These are phyloP conservation scores for Didymella glomerata DNA, from an alignment of 2,329 filamentous ascomycete genomes.

Conservation along the genomic window DNA sequence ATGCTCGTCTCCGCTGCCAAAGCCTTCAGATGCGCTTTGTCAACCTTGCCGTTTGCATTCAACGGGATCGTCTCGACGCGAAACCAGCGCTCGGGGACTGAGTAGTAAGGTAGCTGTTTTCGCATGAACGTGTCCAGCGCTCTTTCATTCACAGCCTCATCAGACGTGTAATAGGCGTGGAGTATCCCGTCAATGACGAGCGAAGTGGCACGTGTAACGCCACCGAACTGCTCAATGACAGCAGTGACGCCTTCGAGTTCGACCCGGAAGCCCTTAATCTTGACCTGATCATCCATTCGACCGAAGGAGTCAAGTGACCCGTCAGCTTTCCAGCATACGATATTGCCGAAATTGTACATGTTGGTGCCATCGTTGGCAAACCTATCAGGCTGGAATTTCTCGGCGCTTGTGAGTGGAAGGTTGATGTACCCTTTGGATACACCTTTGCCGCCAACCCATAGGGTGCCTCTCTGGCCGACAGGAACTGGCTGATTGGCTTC, in stretches of 20 bases:
- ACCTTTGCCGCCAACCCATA: slow-evolving; percentile 66
- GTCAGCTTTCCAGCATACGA: slow-evolving; percentile 63
- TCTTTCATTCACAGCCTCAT: slow-evolving; percentile 34
- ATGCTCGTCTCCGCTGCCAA: slow-evolving; percentile 27
- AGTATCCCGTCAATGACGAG: slow-evolving; percentile 60
- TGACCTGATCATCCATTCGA: slow-evolving; percentile 67
- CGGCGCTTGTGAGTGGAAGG: slow-evolving; percentile 60
- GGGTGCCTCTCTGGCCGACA: slow-evolving; percentile 60
- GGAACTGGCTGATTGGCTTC: slow-evolving; percentile 56
- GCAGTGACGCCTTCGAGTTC: slow-evolving; percentile 66
- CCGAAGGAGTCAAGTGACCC: slow-evolving; percentile 65
- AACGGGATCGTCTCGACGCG: slow-evolving; percentile 58
- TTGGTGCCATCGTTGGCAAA: slow-evolving; percentile 60
- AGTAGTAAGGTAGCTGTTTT: slow-evolving; percentile 63
- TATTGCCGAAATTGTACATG: slow-evolving; percentile 70
- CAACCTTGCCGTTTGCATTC: slow-evolving; percentile 65
- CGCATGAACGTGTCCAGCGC: slow-evolving; percentile 54
- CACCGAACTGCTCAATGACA: slow-evolving; percentile 52
- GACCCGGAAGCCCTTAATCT: slow-evolving; percentile 68
- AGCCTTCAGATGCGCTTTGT: slow-evolving; percentile 58
- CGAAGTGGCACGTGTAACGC: slow-evolving; percentile 59
- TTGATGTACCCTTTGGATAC: slow-evolving; percentile 66
- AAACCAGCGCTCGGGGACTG: slow-evolving; percentile 59
- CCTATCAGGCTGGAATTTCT: slow-evolving; percentile 61
- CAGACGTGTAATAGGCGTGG: slow-evolving; percentile 61